Conservation (phyloP, 2,329 filamentous ascomycete species). For the Phialocephala sp. region DNA sequence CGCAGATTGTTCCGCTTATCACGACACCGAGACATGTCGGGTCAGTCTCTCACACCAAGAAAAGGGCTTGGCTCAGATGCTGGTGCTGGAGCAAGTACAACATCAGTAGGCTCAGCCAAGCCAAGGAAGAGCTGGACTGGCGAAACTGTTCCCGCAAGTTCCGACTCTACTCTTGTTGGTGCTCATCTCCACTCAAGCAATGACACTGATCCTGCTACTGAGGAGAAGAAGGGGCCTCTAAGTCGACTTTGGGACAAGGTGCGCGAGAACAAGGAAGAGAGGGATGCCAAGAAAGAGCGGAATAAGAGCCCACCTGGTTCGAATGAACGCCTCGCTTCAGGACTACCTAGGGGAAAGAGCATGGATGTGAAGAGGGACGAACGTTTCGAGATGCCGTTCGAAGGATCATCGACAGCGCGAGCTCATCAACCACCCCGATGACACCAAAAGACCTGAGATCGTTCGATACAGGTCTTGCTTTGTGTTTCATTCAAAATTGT, state of each 20-base stretch:
- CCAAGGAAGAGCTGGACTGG: conserved; percentile 53
- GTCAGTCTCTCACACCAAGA: conserved; percentile 50
- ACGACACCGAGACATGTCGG: conserved; percentile 61
- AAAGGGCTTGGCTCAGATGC: conserved; percentile 64
- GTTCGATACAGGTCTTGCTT: conserved; percentile 12
- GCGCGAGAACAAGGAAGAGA: conserved; percentile 54
- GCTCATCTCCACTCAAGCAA: conserved; percentile 43
- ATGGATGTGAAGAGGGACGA: conserved; percentile 39
- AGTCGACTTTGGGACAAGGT: conserved; percentile 71
- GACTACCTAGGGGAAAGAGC: conserved; percentile 37
- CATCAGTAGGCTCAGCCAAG: conserved; percentile 63
- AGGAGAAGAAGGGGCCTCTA: conserved; percentile 62
- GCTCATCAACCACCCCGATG: conserved; percentile 24
- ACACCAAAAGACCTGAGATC: not conserved
- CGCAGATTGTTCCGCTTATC: conserved; percentile 76
- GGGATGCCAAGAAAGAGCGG: conserved; percentile 38
- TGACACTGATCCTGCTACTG: conserved; percentile 35
- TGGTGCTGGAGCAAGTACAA: conserved; percentile 69
- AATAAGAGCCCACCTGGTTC: conserved; percentile 41
- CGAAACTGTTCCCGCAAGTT: conserved; percentile 43
- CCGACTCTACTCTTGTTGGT: conserved; percentile 38
- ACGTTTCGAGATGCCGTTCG: conserved; percentile 26
- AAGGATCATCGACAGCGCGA: conserved; percentile 24
- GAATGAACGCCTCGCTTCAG: conserved; percentile 34
- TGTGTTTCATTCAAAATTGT: conserved; percentile 20